These are phyloP conservation scores for Solanum etuberosum DNA, from an alignment of 257 asterid species.

Conservation along the genomic window DNA sequence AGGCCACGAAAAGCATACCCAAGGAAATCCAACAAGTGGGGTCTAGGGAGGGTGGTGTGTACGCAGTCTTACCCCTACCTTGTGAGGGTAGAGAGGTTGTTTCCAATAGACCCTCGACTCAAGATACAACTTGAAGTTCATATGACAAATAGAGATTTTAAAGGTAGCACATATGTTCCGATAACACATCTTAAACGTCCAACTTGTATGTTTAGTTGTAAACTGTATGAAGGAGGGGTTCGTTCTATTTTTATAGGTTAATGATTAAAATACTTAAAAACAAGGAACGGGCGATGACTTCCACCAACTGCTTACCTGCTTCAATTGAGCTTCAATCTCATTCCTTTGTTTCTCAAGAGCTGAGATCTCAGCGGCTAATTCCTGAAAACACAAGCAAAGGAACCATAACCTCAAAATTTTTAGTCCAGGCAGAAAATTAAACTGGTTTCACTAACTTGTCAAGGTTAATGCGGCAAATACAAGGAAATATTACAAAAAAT, in stretches of 20 bases:
- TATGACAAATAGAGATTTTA: not conserved
- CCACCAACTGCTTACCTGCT: conserved; percentile 41
- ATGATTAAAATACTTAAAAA: not conserved
- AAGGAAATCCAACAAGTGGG: not conserved
- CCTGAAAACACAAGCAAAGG: conserved; percentile 43
- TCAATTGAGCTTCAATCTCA: conserved; percentile 81
- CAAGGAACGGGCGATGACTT: not conserved
- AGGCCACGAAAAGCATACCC: not conserved
- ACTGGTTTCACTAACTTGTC: not conserved
- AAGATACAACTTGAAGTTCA: not conserved
- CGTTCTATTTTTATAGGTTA: not conserved
- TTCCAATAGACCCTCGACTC: not conserved
- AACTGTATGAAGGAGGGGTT: not conserved
- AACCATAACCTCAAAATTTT: not conserved
- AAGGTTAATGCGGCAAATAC: not conserved
- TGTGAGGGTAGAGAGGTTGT: not conserved
- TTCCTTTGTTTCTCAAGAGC: conserved; percentile 78
- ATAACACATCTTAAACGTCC: not conserved
- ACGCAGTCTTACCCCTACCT: not conserved
- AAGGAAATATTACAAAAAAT: not conserved
- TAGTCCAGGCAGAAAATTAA: not conserved
- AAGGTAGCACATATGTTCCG: not conserved
- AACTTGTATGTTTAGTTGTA: not conserved
- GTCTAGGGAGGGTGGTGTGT: not conserved
- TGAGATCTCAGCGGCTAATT: conserved; percentile 62